Conservation (phyloP, 306 rosid genomes). For the Acacia melanoxylon region DNA sequence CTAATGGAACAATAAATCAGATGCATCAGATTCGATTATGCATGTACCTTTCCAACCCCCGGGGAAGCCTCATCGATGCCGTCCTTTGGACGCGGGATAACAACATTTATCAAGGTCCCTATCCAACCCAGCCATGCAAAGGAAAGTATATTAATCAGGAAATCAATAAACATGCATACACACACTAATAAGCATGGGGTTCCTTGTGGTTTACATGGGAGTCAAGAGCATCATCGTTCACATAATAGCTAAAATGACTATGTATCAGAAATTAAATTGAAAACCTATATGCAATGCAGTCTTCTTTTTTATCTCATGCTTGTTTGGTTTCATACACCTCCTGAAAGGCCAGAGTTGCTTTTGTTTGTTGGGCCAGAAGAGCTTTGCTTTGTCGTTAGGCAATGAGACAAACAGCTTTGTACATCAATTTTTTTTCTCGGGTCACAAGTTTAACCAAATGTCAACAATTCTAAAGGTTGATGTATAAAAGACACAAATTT, state of each 20-base stretch:
- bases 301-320: neutral
- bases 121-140: slow-evolving; percentile 29
- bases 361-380: neutral
- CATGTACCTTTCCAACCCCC: slow-evolving; percentile 75
- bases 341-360: neutral
- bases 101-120: slow-evolving; percentile 70
- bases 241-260: neutral
- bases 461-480: neutral
- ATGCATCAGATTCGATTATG: slow-evolving; percentile 24
- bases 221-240: neutral
- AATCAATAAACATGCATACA: neutral
- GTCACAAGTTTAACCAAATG: too few relatives aligned
- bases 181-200: neutral
- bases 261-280: neutral
- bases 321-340: neutral
- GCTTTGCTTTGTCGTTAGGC: neutral
- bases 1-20: neutral
- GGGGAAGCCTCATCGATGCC: slow-evolving; percentile 46
- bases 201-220: neutral
- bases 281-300: neutral
- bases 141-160: slow-evolving; percentile 17
- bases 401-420: neutral
- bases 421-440: neutral
- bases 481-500: neutral
- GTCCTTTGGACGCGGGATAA: slow-evolving; percentile 66